Evolutionary conservation across 345 rosid species (phyloP), one percentile per base, ranked within the genome.

Genomic region (Gossypium anomalum): DNA sequence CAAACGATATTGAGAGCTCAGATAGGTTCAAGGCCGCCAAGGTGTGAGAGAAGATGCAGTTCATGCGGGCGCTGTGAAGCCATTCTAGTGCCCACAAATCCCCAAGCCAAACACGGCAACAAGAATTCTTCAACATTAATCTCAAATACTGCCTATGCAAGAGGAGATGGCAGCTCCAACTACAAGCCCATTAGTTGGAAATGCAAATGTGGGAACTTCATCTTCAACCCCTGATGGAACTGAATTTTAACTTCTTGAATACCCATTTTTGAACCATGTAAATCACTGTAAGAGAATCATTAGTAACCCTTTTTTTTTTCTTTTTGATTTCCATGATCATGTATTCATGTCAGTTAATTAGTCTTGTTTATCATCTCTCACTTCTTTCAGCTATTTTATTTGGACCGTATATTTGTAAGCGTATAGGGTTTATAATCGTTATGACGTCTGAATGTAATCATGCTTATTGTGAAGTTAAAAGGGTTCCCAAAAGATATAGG

Each of bases 151-250:
- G 87, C 82, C 20, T 80, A 87, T 78, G 86, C 73, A 23, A 89
- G 88, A 83, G 86, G 92, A 60, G 97, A 87, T 22, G 88, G 75
- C 41, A 70, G 41, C 83, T 79, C 98, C 57, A 90, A 59, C 71
- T 93, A 93, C 81, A 92, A 90, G 84, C 97, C 98, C 38, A 83
- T 93, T 90, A 93, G 93, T 77, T 93, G 98, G 98, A 93, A 93
- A 78, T 92, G 97, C 90, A 93, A 90, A 83, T 93, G 98, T 78
- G 98, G 98, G 38, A 85, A 89, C 73, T 79, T 92, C 79, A 94
- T 94, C 79, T 92, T 89, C 81, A 85, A 94, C 43, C 98, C 98
- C 53, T 93, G 82, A 90, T 4, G 41, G 41, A 34, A 34, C 41
- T 34, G 41, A 5, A 34, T 34, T 34, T 34, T 34, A 34, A 34